These are phyloP conservation scores for Ophiocordyceps camponoti-rufipedis DNA, from an alignment of 2,329 filamentous ascomycete species.

Conservation along the genomic window DNA sequence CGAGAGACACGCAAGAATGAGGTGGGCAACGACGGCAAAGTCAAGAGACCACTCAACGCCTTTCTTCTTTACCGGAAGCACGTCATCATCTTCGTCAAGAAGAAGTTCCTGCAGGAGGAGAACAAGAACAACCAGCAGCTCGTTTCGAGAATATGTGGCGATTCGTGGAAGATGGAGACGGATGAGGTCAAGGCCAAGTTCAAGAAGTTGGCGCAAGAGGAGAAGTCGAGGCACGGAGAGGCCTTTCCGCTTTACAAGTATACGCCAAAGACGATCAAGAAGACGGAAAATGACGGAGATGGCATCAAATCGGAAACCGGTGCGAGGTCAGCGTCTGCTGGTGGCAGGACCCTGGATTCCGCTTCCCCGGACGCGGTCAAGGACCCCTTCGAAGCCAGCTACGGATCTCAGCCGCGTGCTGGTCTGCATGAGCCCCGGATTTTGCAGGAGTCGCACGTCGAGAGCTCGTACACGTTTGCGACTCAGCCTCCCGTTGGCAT, in stretches of 20 bases:
- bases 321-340: not conserved
- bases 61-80: conserved; percentile 97
- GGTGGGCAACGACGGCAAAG: conserved; percentile 53
- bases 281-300: conserved; percentile 6
- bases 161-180: conserved; percentile 67
- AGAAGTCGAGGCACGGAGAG: conserved; percentile 66
- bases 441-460: not conserved
- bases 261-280: conserved; percentile 54
- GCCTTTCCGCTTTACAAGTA: conserved; percentile 93
- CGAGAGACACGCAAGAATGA: conserved; percentile 49
- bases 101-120: not conserved
- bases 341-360: not conserved
- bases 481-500: not conserved
- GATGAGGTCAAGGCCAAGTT: conserved; percentile 56
- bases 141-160: conserved; percentile 72
- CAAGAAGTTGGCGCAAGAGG: conserved; percentile 59
- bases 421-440: not conserved
- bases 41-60: conserved; percentile 89
- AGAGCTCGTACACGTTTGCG: not conserved
- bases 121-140: conserved; percentile 83
- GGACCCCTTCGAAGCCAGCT: not conserved
- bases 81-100: conserved; percentile 23
- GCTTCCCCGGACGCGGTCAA: not conserved
- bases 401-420: not conserved
- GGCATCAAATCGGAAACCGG: not conserved